Conservation (phyloP, 495 filamentous ascomycete species). For the Niebla homalea region DNA sequence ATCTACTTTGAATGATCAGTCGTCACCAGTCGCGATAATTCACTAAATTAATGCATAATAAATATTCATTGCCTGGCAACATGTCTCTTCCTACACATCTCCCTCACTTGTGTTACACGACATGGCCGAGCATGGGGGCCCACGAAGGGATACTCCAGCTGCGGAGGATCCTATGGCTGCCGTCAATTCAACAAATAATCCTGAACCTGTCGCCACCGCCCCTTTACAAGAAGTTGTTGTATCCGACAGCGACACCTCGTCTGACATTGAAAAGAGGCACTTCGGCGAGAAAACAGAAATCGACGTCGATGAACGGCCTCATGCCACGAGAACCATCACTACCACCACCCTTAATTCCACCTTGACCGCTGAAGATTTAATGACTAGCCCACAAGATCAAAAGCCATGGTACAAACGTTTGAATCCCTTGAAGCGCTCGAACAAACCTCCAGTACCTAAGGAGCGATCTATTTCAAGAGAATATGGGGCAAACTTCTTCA, state of each 20-base stretch:
- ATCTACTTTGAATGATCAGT: too few species aligned
- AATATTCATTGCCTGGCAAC: too few species aligned
- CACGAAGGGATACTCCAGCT: too few species aligned
- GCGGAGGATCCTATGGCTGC: slow-evolving; percentile 10
- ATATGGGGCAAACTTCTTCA: slow-evolving; percentile 40
- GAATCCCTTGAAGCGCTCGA: slow-evolving; percentile 41
- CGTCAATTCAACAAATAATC: slow-evolving; percentile 9
- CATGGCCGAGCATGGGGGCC: too few species aligned
- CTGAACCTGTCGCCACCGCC: slow-evolving; percentile 15
- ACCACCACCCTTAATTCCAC: slow-evolving; percentile 15
- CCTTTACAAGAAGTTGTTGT: slow-evolving; percentile 11
- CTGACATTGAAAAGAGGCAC: slow-evolving; percentile 6
- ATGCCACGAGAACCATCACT: slow-evolving; percentile 10
- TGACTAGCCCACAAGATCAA: slow-evolving; percentile 10
- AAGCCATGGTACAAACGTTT: slow-evolving; percentile 39
- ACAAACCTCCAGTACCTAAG: slow-evolving; percentile 38
- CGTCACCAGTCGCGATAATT: too few species aligned
- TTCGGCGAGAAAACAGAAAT: not conserved
- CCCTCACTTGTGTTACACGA: too few species aligned
- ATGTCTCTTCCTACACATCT: too few species aligned
- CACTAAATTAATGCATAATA: too few species aligned
- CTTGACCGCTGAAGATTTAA: slow-evolving; percentile 3
- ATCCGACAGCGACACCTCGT: slow-evolving; percentile 13
- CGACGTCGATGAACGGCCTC: not conserved
- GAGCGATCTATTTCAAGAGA: slow-evolving; percentile 37